Evolutionary conservation across 2,329 filamentous ascomycete genomes (phyloP), one percentile per base, ranked within the genome.

Genomic region (Diaporthe sp.): DNA sequence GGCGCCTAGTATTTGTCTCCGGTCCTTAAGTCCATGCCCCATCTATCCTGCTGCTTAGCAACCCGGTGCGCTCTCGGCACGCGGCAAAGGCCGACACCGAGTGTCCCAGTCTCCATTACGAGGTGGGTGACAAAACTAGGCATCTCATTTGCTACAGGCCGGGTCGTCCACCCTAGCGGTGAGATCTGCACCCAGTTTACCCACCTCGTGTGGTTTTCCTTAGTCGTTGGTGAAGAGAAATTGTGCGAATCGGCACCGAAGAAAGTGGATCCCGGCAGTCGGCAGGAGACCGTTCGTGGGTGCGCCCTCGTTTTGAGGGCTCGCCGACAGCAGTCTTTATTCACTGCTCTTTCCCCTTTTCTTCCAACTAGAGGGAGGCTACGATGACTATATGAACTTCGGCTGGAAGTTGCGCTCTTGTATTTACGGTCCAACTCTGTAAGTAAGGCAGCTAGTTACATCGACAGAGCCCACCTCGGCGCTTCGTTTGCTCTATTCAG

Each of bases 221-320:
- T 39, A 68, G 31, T 37, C 46, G 46, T 68, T 39, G 39, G 46
- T 68, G 19, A 68, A 53, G 4, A 61, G 46, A 39, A 28, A 31
- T 53, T 53, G 46, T 68, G 65, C 65, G 65, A n/a, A 25, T 70
- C 65, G 65, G 65, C 49, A 70, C 65, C 65, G 65, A 70, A 28
- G 15, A 53, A 39, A 28, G 65, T 68, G 65, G 62, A 53, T 53
- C 34, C 34, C 65, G 65, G 65, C 22, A 68, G 31, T 68, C 46
- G 65, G 62, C 44, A 44, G 15, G 61, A 67, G 42, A 6, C 28
- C 42, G 31, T 22, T 68, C 46, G 13, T 37, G 46, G 44, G 22
- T 53, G 62, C 19, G 13, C 31, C 28, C 34, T 53, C 17, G 10
- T 22, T n/a, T 55, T 53, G 39, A 53, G 65, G 49, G n/a, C n/a